phyloP scores from a whole-genome alignment of 345 rosid genomes.

The Syzygium aqueum region DNA sequence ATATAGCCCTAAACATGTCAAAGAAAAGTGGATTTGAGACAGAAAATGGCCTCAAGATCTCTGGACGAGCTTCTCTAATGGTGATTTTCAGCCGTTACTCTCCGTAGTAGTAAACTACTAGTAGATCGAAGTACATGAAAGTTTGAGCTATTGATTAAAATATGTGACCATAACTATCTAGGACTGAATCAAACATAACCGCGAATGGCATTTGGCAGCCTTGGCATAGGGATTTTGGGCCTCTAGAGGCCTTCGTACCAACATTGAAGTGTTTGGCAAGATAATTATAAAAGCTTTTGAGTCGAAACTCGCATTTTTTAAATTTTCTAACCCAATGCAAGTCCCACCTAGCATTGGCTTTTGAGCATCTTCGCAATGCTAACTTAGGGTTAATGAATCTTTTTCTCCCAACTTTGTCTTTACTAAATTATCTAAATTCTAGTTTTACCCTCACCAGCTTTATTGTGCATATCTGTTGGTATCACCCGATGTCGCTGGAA shows the following conservation, averaged over 20 bases:
- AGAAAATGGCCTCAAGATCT: neutral
- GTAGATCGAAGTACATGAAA: too few relatives aligned
- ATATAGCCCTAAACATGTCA: neutral
- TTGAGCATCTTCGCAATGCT: neutral
- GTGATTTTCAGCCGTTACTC: neutral
- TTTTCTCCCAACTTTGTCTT: neutral
- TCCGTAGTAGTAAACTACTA: neutral
- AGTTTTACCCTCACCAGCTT: neutral
- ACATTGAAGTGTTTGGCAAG: neutral
- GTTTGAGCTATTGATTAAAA: too few relatives aligned
- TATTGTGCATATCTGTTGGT: neutral
- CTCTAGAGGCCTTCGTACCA: neutral
- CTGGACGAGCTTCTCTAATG: neutral
- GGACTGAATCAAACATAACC: neutral
- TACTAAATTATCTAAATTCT: neutral
- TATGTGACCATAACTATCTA: neutral
- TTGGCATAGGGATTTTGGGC: neutral
- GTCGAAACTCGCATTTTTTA: neutral
- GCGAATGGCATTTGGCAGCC: neutral
- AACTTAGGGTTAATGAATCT: neutral
- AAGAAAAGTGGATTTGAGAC: neutral
- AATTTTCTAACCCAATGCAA: neutral
- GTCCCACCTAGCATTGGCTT: neutral
- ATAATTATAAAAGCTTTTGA: neutral
- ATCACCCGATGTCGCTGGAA: accelerated